phyloP scores from a whole-genome alignment of 768 basidiomycete genomes.

The Rhodotorula taiwanensis region DNA sequence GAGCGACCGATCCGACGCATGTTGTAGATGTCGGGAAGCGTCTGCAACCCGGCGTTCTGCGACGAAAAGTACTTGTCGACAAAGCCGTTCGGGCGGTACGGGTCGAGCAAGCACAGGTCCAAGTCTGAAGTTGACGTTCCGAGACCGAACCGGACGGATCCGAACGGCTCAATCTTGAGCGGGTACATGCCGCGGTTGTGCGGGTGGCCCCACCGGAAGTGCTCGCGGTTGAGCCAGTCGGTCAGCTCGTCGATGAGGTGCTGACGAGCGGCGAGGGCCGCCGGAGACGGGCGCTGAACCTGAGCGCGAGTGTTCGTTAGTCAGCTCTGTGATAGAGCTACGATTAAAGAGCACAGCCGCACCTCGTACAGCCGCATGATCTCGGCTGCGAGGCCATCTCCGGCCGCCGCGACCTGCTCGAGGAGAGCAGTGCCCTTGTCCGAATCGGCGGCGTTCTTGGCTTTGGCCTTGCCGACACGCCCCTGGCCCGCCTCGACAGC shows the following conservation, averaged over 20 bases:
- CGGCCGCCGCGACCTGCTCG: not conserved
- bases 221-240: conserved; percentile 21
- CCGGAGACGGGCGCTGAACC: conserved; percentile 25
- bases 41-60: not conserved
- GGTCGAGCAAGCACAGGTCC: conserved; percentile 40
- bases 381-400: conserved; percentile 8
- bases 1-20: conserved; percentile 19
- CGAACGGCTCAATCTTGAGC: conserved; percentile 34
- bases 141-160: conserved; percentile 37
- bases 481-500: not conserved
- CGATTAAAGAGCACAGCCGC: not conserved
- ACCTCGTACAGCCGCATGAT: conserved; percentile 27
- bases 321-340: accelerated
- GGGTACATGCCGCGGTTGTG: conserved; percentile 15
- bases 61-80: conserved; percentile 27
- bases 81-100: conserved; percentile 38
- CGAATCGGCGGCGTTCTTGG: not conserved
- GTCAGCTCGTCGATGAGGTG: conserved; percentile 29
- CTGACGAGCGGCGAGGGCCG: conserved; percentile 22
- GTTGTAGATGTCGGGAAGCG: conserved; percentile 34
- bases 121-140: conserved; percentile 36
- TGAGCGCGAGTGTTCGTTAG: not conserved
- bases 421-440: not conserved
- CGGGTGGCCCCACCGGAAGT: conserved; percentile 27
- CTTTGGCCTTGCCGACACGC: not conserved